These are phyloP conservation scores for Kluyveromyces nonfermentans DNA, from an alignment of 805 yeast genomes.

Conservation along the genomic window DNA sequence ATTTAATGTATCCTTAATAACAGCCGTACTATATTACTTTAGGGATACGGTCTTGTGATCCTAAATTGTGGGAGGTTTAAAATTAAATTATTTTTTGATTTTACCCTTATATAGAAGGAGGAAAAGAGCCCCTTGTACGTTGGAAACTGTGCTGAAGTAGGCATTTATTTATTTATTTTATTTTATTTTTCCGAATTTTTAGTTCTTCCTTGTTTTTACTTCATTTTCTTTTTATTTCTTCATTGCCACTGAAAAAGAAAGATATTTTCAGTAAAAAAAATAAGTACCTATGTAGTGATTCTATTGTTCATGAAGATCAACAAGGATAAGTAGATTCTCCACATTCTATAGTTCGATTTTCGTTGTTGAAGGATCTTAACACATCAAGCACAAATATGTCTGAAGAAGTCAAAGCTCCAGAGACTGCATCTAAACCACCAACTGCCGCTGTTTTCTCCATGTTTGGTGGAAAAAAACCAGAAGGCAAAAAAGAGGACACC, in stretches of 20 bases:
- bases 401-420: conserved; percentile 10
- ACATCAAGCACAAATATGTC: conserved; percentile 14
- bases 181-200: too few species aligned
- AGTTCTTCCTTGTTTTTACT: too few species aligned
- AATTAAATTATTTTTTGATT: not conserved
- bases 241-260: not conserved
- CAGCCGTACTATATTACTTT: not conserved
- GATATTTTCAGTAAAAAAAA: not conserved
- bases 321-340: not conserved
- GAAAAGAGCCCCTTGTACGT: not conserved
- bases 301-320: not conserved
- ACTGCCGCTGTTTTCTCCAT: conserved; percentile 80
- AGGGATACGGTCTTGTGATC: not conserved
- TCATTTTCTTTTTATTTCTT: not conserved
- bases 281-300: not conserved
- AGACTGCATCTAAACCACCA: conserved; percentile 42
- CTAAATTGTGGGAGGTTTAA: not conserved
- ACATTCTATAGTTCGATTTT: not conserved
- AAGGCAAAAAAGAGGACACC: conserved; percentile 39
- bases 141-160: not conserved
- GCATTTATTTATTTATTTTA: not conserved
- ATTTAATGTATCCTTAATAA: not conserved
- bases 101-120: too few species aligned
- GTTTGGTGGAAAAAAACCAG: conserved; percentile 87
- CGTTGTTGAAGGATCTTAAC: not conserved